Evolutionary conservation across 1,284 basidiomycete species (phyloP).

Genomic region (Meripilus lineatus): DNA sequence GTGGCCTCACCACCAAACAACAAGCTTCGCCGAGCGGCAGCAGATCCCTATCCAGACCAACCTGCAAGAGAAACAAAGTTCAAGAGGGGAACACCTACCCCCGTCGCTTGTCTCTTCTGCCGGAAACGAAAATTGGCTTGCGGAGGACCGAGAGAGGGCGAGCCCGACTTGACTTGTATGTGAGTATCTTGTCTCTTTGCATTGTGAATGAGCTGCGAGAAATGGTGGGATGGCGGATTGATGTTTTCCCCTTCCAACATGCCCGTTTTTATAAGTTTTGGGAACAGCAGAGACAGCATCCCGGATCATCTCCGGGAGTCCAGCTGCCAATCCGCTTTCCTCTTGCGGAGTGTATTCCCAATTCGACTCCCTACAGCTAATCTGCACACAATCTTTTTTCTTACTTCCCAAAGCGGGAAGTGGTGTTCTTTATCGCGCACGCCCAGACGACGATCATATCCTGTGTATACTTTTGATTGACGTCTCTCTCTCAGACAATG

Average conservation of each 20-base stretch:
- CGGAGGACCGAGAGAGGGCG: conserved; percentile 28
- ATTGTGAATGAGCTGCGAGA: neutral
- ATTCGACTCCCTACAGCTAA: no score
- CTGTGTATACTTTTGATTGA: conserved; percentile 1
- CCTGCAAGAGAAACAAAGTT: neutral
- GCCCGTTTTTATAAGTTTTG: neutral
- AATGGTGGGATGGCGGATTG: neutral
- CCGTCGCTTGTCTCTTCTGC: conserved; percentile 37
- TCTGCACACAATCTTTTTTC: conserved; percentile 8
- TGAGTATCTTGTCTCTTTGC: conserved; percentile 18
- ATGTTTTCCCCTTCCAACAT: neutral
- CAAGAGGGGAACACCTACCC: conserved; percentile 18
- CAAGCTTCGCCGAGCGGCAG: no score
- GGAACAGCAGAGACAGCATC: neutral
- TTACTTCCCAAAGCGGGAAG: no score
- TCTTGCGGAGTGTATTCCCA: no score
- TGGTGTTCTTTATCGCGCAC: no score
- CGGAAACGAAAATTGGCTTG: conserved; percentile 39
- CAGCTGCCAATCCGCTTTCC: no score
- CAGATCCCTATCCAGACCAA: no score
- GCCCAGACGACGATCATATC: no score
- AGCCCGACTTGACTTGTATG: conserved; percentile 27
- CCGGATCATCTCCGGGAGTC: neutral
- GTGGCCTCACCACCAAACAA: no score
- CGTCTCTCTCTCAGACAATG: conserved; percentile 45